Evolutionary conservation across 768 basidiomycete species (phyloP).

Genomic region (Galerina marginata): DNA sequence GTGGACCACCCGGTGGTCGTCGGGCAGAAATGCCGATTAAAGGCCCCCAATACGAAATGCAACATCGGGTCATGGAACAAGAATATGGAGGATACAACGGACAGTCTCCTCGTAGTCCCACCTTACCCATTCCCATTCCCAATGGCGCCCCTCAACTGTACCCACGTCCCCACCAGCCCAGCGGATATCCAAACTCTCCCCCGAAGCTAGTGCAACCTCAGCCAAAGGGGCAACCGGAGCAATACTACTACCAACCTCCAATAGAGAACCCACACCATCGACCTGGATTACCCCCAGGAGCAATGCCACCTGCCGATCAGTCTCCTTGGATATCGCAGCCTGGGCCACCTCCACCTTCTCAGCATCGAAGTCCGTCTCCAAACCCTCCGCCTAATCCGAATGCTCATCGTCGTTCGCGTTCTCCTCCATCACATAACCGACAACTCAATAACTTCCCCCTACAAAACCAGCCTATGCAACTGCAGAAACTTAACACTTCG

Average conservation of each 20-base stretch:
- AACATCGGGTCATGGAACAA: conserved; percentile 91
- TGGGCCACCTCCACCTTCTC: conserved; percentile 20
- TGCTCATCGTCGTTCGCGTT: conserved; percentile 50
- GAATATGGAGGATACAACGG: conserved; percentile 66
- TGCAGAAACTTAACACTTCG: conserved; percentile 38
- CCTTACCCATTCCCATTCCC: conserved; percentile 18
- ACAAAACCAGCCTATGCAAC: conserved; percentile 40
- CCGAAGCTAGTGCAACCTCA: conserved; percentile 23
- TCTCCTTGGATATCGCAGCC: conserved; percentile 41
- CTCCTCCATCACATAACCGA: conserved; percentile 51
- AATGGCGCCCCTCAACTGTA: conserved; percentile 29
- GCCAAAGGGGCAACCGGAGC: conserved; percentile 34
- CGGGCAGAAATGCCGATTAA: conserved; percentile 87
- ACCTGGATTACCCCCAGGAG: conserved; percentile 58
- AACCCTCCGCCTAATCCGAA: conserved; percentile 33
- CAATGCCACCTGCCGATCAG: conserved; percentile 61
- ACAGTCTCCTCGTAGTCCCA: conserved; percentile 38
- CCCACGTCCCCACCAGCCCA: conserved; percentile 32
- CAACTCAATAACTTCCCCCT: conserved; percentile 16
- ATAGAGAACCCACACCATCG: conserved; percentile 39
- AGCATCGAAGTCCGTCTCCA: conserved; percentile 21
- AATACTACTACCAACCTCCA: conserved; percentile 42
- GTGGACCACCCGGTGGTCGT: conserved; percentile 56
- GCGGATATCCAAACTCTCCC: conserved; percentile 30
- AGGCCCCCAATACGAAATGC: conserved; percentile 92